Base-by-base conservation (phyloP, 2,329 filamentous ascomycete species). In the Aurifilum marmelostoma region DNA sequence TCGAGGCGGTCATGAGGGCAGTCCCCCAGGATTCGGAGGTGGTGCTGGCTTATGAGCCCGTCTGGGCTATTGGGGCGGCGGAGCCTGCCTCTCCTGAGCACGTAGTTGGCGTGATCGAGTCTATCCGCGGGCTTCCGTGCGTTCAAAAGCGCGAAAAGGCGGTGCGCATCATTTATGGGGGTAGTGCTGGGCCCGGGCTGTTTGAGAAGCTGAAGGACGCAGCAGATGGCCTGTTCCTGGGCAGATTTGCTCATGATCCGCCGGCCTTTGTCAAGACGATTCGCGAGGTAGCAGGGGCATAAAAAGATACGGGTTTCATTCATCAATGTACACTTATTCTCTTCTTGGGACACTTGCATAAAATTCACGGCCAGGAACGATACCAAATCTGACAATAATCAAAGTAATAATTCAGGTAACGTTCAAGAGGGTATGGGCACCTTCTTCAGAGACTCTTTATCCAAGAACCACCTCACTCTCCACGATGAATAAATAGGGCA, bases 31-130 rank as follows among this genome's bases (percentile, higher is more conserved):
- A 88, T 21, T 87, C 88, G 0, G 90, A 93, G 62, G 85, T 96
- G 6, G 87, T 95, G 8, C 84, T 97, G 68, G 93, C 93, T 0
- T 97, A 97, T 76, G 93, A 97, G 81, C 93, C 93, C 9, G 92
- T 96, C 1, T 97, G 93, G 93, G 93, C 93, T 0, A 97, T 96
- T 78, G 93, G 93, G 0, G 89, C 92, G 12, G 82, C 85, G 1
- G 83, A 90, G 75, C 92, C 93, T 2, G 93, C 93, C 0, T 85
- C 85, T 9, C 86, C 89, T 24, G 89, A 90, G 71, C 90, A 97
- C 76, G 91, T 97, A 0, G 85, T 90, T 4, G 85, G 83, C 50
- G 92, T 96, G 1, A 89, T 91, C 21, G 84, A 85, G 74, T 87
- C 87, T 24, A 83, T 94, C 63, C 84, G 90, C 66, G 75, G 75